Conservation (phyloP, 192 early-diverging fungal species). For the Podila verticillata region DNA sequence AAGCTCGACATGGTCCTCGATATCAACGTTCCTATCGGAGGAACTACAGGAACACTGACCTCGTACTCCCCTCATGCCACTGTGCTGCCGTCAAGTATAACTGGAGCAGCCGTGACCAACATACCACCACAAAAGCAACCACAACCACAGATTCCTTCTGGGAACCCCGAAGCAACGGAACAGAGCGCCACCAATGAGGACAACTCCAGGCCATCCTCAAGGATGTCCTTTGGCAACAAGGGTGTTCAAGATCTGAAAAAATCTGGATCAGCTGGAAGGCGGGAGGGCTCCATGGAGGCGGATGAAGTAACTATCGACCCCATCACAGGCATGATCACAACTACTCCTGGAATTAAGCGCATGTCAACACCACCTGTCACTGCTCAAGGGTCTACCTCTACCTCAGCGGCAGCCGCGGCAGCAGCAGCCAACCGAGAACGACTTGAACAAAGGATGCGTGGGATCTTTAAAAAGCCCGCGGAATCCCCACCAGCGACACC, state of each 20-base stretch:
- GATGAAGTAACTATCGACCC: conserved; percentile 53
- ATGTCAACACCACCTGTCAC: conserved; percentile 31
- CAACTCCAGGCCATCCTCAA: background rate
- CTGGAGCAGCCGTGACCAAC: conserved; percentile 2
- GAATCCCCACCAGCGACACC: conserved; percentile 27
- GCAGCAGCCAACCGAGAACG: conserved; percentile 47
- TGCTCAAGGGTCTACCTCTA: background rate
- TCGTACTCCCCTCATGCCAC: conserved; percentile 32
- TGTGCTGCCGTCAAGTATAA: conserved; percentile 18
- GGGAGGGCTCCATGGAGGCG: background rate
- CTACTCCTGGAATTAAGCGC: conserved; percentile 33
- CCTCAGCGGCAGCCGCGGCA: conserved; percentile 12
- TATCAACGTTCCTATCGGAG: conserved; percentile 55
- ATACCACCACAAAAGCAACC: conserved; percentile 4
- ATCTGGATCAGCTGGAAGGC: background rate
- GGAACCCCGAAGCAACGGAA: background rate
- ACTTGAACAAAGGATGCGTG: conserved; percentile 61
- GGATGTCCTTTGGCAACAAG: background rate
- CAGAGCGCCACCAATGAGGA: background rate
- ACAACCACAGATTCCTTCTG: background rate
- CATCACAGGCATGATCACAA: conserved; percentile 60
- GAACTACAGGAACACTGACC: conserved; percentile 16
- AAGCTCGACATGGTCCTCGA: conserved; percentile 80
- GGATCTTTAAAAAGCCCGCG: conserved; percentile 20
- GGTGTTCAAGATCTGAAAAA: background rate